These are phyloP conservation scores for Alternaria sp. DNA, from an alignment of 2,329 filamentous ascomycete genomes.

Conservation along the genomic window DNA sequence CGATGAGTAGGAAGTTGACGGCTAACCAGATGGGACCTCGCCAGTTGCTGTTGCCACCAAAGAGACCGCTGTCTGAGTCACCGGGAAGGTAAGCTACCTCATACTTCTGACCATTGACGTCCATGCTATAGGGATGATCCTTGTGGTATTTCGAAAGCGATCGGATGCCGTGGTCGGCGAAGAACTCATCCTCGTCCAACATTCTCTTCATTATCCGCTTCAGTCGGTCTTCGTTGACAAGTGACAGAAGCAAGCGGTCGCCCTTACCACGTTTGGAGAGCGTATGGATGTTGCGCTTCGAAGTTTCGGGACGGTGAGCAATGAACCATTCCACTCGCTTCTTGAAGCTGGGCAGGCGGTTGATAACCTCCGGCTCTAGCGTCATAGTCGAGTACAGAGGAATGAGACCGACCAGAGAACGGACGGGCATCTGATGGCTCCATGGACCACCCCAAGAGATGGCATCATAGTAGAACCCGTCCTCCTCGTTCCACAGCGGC, in stretches of 20 bases:
- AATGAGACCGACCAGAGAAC: constrained; percentile 91
- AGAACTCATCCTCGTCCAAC: constrained; percentile 92
- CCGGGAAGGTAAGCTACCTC: constrained; percentile 88
- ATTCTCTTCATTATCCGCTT: constrained; percentile 88
- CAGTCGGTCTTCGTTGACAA: constrained; percentile 92
- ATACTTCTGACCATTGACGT: constrained; percentile 90
- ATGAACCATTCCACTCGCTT: constrained; percentile 94
- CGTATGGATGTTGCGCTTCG: constrained; percentile 92
- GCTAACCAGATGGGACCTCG: constrained; percentile 93
- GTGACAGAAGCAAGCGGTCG: constrained; percentile 82
- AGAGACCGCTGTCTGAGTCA: constrained; percentile 94
- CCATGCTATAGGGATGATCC: constrained; percentile 90
- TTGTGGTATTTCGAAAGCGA: constrained; percentile 93
- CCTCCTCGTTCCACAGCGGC: constrained; percentile 94
- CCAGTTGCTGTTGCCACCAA: constrained; percentile 98
- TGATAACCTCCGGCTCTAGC: constrained; percentile 90
- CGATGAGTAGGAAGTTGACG: constrained; percentile 92
- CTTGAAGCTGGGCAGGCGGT: constrained; percentile 91
- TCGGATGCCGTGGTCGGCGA: constrained; percentile 87
- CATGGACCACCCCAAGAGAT: constrained; percentile 95
- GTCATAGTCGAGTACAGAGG: constrained; percentile 92
- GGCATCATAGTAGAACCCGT: constrained; percentile 98
- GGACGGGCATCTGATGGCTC: constrained; percentile 89
- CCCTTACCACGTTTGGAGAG: constrained; percentile 91
- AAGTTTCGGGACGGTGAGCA: constrained; percentile 82